Evolutionary conservation across 2,329 filamentous ascomycete species (phyloP), one percentile per base, ranked within the genome.

Genomic region (Apiospora kogelbergensis): DNA sequence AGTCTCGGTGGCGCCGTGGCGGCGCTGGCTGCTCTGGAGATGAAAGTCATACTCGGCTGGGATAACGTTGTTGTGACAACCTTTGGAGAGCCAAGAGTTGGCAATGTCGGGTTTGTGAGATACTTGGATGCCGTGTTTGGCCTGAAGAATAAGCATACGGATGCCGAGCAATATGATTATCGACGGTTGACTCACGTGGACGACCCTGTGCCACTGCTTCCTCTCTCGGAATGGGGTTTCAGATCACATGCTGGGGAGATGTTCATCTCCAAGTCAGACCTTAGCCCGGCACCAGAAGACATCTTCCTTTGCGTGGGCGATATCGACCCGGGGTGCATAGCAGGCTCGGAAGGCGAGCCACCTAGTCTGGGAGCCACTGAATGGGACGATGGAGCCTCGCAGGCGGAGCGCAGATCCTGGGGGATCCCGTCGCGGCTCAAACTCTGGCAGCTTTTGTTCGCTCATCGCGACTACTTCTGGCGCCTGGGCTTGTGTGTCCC

Each of bases 401-500:
- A n/a, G 26, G 69, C 73, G 22, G 74, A 64, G 69, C 76, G 73
- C 67, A 80, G 86, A 20, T 84, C 91, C 0, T 89, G 90, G 17
- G 90, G 80, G 84, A 88, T 83, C 80, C 90, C 75, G 77, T 86
- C 73, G 75, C 79, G 87, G 80, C 79, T 95, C 74, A 93, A 91
- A 79, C 86, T 97, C n/a, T 97, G 95, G 94, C 90, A 97, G 80
- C 83, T 98, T 9, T 91, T 98, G 77, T 97, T 97, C 80, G 93
- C 95, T 1, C 96, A 99, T 81, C 85, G 96, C 46, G 96, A 99
- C 81, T 99, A 99, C 80, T 98, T 99, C 81, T 97, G 94, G 93
- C 87, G 96, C 68, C 80, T 99, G 67, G 96, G 96, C 0, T 82
- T 98, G 41, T 99, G 96, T 81, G 84, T 98, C 2, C 95, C 95